Evolutionary conservation across 805 yeast species (phyloP).

Genomic region (Candida michaelii): DNA sequence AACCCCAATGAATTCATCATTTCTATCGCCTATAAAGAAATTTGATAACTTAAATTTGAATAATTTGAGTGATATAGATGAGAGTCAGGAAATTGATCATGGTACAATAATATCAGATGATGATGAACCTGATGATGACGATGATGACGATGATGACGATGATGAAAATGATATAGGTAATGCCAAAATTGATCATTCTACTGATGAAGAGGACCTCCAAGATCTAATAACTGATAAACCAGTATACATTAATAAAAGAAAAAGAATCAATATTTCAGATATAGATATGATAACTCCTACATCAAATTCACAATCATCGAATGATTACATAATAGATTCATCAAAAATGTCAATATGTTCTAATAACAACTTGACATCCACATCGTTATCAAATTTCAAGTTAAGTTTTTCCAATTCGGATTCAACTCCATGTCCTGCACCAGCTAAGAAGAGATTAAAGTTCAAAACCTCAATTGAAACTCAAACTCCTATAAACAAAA

Average conservation of each 20-base stretch:
- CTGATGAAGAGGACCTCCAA: conserved; percentile 16
- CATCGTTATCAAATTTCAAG: conserved; percentile 13
- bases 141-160: conserved; percentile 12
- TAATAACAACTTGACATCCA: conserved; percentile 7
- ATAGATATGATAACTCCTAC: conserved; percentile 17
- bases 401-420: conserved; percentile 23
- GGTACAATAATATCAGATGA: conserved; percentile 13
- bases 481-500: conserved; percentile 16
- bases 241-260: conserved; percentile 22
- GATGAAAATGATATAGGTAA: conserved; percentile 23
- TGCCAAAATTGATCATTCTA: conserved; percentile 26
- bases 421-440: conserved; percentile 45
- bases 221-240: conserved; percentile 15
- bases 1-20: conserved; percentile 19
- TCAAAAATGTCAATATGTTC: conserved; percentile 15
- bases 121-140: conserved; percentile 4
- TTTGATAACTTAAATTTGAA: conserved; percentile 34
- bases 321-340: background rate
- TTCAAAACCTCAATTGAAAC: conserved; percentile 19
- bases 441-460: conserved; percentile 35
- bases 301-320: conserved; percentile 8
- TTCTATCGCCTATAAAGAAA: conserved; percentile 36
- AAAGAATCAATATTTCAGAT: conserved; percentile 21
- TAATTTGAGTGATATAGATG: conserved; percentile 18
- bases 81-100: conserved; percentile 14